Base-by-base conservation (phyloP, 306 rosid genomes). In the Mucuna pruriens region DNA sequence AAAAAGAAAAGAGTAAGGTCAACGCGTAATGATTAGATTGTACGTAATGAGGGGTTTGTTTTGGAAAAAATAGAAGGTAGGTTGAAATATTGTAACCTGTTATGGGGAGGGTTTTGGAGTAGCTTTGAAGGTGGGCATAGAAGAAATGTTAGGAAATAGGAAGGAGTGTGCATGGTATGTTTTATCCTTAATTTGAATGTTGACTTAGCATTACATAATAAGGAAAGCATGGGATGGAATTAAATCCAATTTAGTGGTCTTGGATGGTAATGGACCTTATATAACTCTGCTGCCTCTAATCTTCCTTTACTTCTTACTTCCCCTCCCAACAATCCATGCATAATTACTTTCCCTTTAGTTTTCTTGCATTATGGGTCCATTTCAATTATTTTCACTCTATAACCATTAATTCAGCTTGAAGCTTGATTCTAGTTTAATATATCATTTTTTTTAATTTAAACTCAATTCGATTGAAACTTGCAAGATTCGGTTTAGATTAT, bases 81-180 rank as follows among this genome's bases (percentile, higher is more conserved):
- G n/a, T n/a, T n/a, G n/a, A n/a, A n/a, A n/a, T n/a, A n/a, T n/a
- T n/a, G n/a, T n/a, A n/a, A n/a, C n/a, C n/a, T n/a, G n/a, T n/a
- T n/a, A n/a, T n/a, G n/a, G n/a, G n/a, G 40, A 74, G 23, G 69
- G 69, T 23, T 31, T 46, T 63, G 46, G 64, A 77, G 45, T 77
- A 77, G 74, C 73, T 77, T 63, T 76, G 62, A 76, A 25, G 19
- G 36, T 60, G 45, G 5, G 60, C 46, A 45, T 26, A 46, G 36
- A 34, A 60, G 45, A n/a, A n/a, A n/a, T n/a, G n/a, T n/a, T n/a
- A n/a, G n/a, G n/a, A n/a, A n/a, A n/a, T n/a, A n/a, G n/a, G n/a
- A n/a, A n/a, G n/a, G n/a, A n/a, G n/a, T n/a, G n/a, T n/a, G n/a
- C n/a, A n/a, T n/a, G n/a, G n/a, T n/a, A n/a, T n/a, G n/a, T n/a